Percentiles rank a stretch among this genome's conserved stretches.
These are phyloP conservation scores for Aphanomyces astaci DNA, from an alignment of 352 stramenopile genomes.

Conservation along the genomic window DNA sequence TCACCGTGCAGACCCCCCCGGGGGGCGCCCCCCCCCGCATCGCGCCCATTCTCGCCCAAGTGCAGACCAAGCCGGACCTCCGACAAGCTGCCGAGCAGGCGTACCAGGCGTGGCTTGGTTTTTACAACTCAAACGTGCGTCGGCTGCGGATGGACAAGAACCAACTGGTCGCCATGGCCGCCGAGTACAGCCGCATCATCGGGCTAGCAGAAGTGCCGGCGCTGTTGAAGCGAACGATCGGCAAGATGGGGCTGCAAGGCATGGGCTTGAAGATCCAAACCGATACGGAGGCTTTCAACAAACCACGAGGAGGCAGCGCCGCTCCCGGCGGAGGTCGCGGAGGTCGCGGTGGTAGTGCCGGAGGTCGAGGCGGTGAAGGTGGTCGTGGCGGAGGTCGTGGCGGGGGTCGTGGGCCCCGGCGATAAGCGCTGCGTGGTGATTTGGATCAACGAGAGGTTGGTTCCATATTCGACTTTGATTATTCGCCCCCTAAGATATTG, in stretches of 20 bases:
- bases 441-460: too few relatives aligned
- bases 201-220: conserved; percentile 35
- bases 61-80: conserved; percentile 46
- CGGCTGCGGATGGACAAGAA: conserved; percentile 25
- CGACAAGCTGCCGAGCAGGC: conserved; percentile 76
- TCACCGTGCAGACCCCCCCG: conserved; percentile 29
- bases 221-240: conserved; percentile 53
- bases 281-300: not conserved
- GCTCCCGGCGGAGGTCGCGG: not conserved
- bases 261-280: conserved; percentile 15
- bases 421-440: too few relatives aligned
- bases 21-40: not conserved
- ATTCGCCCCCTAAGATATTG: too few relatives aligned
- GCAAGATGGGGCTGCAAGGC: conserved; percentile 79
- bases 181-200: conserved; percentile 33
- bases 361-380: not conserved
- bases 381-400: not conserved
- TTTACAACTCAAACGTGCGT: conserved; percentile 80
- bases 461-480: too few relatives aligned
- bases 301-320: not conserved
- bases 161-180: conserved; percentile 43
- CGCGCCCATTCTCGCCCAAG: not conserved
- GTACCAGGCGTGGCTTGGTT: conserved; percentile 93
- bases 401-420: not conserved
- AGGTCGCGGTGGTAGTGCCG: not conserved